phyloP scores from a whole-genome alignment of 768 basidiomycete species.

The Podaxis pistillaris region DNA sequence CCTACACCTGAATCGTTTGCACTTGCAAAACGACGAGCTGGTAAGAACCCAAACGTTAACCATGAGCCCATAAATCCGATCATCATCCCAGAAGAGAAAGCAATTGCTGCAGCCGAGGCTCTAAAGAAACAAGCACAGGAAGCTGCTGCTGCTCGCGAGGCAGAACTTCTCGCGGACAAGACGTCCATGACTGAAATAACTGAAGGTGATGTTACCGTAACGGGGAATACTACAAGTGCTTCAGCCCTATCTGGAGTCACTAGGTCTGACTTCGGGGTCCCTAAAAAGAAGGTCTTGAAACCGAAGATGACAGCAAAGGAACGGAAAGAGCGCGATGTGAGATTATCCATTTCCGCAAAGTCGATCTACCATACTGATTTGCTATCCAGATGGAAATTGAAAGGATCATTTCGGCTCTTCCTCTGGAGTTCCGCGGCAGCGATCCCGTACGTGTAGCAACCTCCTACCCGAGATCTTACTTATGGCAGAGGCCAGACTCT shows the following conservation, averaged over 20 bases:
- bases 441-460: conserved; percentile 62
- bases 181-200: conserved; percentile 41
- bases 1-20: conserved; percentile 59
- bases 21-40: conserved; percentile 59
- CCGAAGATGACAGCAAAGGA: conserved; percentile 73
- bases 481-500: conserved; percentile 46
- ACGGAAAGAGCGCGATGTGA: conserved; percentile 77
- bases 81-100: conserved; percentile 50
- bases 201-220: conserved; percentile 39
- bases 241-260: conserved; percentile 32
- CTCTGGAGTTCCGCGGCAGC: conserved; percentile 87
- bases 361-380: neutral
- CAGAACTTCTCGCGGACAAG: conserved; percentile 26
- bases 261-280: conserved; percentile 11
- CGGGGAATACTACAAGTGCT: conserved; percentile 33
- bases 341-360: conserved; percentile 17
- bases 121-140: conserved; percentile 39
- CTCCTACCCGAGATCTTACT: neutral
- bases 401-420: conserved; percentile 70
- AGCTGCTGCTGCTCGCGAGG: conserved; percentile 24
- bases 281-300: conserved; percentile 61
- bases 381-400: conserved; percentile 57
- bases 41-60: conserved; percentile 29
- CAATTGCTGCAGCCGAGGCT: conserved; percentile 53
- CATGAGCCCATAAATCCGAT: neutral